These are phyloP conservation scores for Amylocystis lapponica DNA, from an alignment of 768 basidiomycete genomes.

Conservation along the genomic window DNA sequence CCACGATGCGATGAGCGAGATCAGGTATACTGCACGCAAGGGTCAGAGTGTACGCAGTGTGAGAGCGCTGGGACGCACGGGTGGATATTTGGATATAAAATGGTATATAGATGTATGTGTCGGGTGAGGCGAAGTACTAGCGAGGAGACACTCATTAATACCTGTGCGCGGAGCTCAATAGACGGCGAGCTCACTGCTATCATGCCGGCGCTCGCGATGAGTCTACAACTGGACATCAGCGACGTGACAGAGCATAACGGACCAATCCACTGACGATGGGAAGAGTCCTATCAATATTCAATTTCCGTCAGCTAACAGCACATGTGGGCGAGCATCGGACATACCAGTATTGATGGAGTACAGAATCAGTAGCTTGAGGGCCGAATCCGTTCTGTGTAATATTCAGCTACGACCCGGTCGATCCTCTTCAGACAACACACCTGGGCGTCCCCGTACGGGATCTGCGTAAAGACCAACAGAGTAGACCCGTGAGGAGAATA, in stretches of 20 bases:
- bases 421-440: background rate
- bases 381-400: background rate
- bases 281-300: background rate
- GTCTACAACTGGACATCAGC: background rate
- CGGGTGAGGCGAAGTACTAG: background rate
- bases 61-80: constrained; percentile 1
- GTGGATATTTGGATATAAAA: constrained; percentile 5
- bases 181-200: constrained; percentile 2
- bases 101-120: background rate
- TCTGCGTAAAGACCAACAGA: background rate
- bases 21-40: background rate
- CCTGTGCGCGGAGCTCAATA: too few species aligned
- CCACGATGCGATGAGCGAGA: constrained; percentile 3
- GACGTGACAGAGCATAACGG: background rate
- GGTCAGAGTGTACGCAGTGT: background rate
- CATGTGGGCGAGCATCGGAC: background rate
- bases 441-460: constrained; percentile 1
- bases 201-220: background rate
- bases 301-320: background rate
- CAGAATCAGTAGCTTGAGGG: constrained; percentile 3
- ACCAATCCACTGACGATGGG: constrained; percentile 1
- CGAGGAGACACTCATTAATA: too few species aligned
- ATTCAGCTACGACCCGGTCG: background rate
- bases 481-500: background rate
- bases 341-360: constrained; percentile 3